Evolutionary conservation across 129 eudicot genomes (phyloP).

Genomic region (carrot (Daucus carota)): DNA sequence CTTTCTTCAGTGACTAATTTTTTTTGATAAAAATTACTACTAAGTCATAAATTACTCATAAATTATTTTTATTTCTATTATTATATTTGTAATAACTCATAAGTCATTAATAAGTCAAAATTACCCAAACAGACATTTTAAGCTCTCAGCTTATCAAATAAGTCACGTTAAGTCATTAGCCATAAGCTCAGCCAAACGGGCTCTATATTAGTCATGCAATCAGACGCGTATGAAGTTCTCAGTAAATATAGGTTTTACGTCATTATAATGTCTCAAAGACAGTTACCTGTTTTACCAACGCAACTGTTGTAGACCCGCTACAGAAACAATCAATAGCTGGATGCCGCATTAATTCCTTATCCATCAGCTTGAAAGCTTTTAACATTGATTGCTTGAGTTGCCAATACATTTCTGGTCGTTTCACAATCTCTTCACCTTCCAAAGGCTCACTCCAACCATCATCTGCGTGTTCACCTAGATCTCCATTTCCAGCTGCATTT

Average conservation of each 20-base stretch:
- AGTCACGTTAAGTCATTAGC: no score
- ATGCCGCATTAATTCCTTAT: conserved; percentile 70
- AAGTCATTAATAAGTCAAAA: no score
- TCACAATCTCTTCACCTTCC: conserved; percentile 47
- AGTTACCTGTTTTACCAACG: conserved; percentile 72
- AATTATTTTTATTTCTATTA: no score
- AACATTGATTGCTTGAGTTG: conserved; percentile 63
- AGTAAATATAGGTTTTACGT: neutral
- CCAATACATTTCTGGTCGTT: conserved; percentile 50
- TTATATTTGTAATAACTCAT: no score
- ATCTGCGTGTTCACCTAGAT: conserved; percentile 47
- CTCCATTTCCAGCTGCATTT: conserved; percentile 28
- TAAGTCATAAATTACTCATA: no score
- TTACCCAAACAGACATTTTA: no score
- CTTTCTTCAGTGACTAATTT: no score
- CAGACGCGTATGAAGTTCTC: neutral
- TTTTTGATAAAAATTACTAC: no score
- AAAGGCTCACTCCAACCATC: conserved; percentile 46
- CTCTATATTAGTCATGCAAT: neutral
- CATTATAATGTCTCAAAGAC: neutral
- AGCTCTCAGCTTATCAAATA: no score
- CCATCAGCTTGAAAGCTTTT: conserved; percentile 81
- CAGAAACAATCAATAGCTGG: conserved; percentile 82
- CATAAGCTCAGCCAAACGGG: no score
- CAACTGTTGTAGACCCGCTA: conserved; percentile 86